A percentile compares a stretch with the other conserved stretches of the same genome.
Evolutionary conservation across 2,329 filamentous ascomycete species (phyloP).

Genomic region (Amphichorda felina): DNA sequence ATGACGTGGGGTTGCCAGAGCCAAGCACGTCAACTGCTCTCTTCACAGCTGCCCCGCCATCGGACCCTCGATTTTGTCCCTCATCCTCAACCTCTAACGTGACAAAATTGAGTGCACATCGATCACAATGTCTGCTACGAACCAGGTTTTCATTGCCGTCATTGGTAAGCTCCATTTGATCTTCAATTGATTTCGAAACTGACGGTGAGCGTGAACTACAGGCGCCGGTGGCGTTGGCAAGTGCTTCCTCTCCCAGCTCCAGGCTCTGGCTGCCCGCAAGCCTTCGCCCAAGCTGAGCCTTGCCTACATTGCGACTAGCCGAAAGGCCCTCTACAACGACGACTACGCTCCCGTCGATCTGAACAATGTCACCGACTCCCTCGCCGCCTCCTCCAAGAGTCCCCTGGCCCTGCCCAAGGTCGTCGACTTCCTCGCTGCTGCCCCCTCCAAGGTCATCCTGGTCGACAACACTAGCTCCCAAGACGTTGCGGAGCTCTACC

Average conservation of each 20-base stretch:
- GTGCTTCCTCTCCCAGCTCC: constrained; percentile 76
- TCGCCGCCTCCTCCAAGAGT: constrained; percentile 51
- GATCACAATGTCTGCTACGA: constrained; percentile 27
- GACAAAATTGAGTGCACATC: constrained; percentile 5
- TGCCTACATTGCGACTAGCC: constrained; percentile 77
- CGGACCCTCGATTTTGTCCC: constrained; percentile 13
- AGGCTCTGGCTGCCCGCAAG: constrained; percentile 51
- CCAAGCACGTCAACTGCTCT: neutral
- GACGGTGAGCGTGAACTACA: constrained; percentile 20
- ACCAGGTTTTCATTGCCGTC: constrained; percentile 39
- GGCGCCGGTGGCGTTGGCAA: constrained; percentile 90
- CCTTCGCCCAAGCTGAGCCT: constrained; percentile 62
- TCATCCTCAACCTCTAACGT: constrained; percentile 12
- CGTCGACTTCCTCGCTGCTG: constrained; percentile 63
- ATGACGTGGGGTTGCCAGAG: constrained; percentile 1
- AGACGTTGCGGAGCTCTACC: constrained; percentile 73
- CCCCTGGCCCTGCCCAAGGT: constrained; percentile 59
- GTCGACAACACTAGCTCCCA: constrained; percentile 95
- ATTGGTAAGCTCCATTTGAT: constrained; percentile 26
- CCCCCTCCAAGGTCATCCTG: constrained; percentile 68
- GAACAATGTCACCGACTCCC: constrained; percentile 46
- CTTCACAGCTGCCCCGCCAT: constrained; percentile 15
- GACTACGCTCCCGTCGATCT: constrained; percentile 60
- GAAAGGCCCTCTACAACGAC: constrained; percentile 64
- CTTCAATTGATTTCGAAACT: neutral